Conservation (phyloP, 2,329 filamentous ascomycete genomes). For the Exophiala bonariae region DNA sequence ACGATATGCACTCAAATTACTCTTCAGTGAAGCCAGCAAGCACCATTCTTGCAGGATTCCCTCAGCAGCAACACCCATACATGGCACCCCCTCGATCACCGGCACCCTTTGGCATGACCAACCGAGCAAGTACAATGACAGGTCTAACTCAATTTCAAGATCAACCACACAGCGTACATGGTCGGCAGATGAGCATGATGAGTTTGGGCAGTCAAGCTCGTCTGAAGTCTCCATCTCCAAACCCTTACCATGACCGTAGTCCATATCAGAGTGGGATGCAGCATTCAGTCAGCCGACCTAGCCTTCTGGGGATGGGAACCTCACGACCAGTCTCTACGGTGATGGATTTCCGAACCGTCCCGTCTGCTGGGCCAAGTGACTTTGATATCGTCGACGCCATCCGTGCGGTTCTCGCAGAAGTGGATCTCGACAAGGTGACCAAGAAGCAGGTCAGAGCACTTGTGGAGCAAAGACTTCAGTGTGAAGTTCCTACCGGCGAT, state of each 20-base stretch:
- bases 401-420: constrained; percentile 76
- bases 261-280: constrained; percentile 31
- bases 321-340: constrained; percentile 54
- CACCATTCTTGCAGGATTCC: constrained; percentile 84
- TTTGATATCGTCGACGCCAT: constrained; percentile 80
- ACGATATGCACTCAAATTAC: constrained; percentile 96
- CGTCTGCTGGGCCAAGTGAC: constrained; percentile 69
- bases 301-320: constrained; percentile 44
- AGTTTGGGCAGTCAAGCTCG: constrained; percentile 47
- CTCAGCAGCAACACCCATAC: constrained; percentile 63
- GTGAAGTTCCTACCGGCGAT: constrained; percentile 75
- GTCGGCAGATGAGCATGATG: constrained; percentile 62
- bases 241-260: constrained; percentile 45
- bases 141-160: constrained; percentile 63
- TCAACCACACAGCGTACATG: constrained; percentile 47
- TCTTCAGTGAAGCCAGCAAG: constrained; percentile 84
- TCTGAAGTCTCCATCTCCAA: constrained; percentile 28
- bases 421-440: constrained; percentile 93
- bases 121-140: constrained; percentile 73
- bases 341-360: constrained; percentile 58
- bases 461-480: constrained; percentile 90
- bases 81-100: constrained; percentile 78
- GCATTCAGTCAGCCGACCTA: constrained; percentile 42
- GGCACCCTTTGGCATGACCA: constrained; percentile 63
- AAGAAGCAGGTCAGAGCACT: constrained; percentile 95